phyloP scores from a whole-genome alignment of 352 stramenopile genomes.

The Pythium rhizo-oryzae region DNA sequence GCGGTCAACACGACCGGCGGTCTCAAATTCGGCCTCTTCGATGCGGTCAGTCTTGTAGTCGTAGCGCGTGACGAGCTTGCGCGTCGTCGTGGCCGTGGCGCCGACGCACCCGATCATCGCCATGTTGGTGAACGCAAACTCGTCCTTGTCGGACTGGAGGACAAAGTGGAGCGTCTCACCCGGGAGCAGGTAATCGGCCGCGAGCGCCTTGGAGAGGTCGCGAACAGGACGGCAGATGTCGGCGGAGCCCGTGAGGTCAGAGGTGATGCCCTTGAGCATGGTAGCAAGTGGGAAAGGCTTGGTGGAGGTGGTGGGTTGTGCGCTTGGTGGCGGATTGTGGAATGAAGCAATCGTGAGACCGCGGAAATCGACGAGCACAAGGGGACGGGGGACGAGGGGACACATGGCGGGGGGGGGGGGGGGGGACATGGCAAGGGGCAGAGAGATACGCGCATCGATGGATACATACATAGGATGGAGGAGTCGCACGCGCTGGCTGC shows the following conservation, averaged over 20 bases:
- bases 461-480: too few species aligned
- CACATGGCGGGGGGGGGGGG: too few species aligned
- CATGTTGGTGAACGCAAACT: too few species aligned
- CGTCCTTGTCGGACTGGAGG: slow-evolving; percentile 55
- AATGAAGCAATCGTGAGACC: slow-evolving; percentile 30
- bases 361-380: background rate
- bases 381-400: too few species aligned
- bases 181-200: slow-evolving; percentile 49
- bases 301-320: slow-evolving; percentile 2
- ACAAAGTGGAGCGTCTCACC: slow-evolving; percentile 59
- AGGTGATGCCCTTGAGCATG: slow-evolving; percentile 31
- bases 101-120: slow-evolving; percentile 46
- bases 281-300: background rate
- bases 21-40: slow-evolving; percentile 49
- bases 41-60: slow-evolving; percentile 40
- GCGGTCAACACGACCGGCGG: slow-evolving; percentile 45
- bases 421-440: too few species aligned
- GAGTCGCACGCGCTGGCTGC: too few species aligned
- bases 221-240: slow-evolving; percentile 32
- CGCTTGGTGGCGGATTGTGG: slow-evolving; percentile 7
- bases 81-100: slow-evolving; percentile 50
- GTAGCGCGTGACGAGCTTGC: slow-evolving; percentile 53
- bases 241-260: slow-evolving; percentile 26
- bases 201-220: slow-evolving; percentile 48
- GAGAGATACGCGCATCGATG: too few species aligned